Conservation (phyloP, 2,329 filamentous ascomycete genomes). For the Cadophora malorum region DNA sequence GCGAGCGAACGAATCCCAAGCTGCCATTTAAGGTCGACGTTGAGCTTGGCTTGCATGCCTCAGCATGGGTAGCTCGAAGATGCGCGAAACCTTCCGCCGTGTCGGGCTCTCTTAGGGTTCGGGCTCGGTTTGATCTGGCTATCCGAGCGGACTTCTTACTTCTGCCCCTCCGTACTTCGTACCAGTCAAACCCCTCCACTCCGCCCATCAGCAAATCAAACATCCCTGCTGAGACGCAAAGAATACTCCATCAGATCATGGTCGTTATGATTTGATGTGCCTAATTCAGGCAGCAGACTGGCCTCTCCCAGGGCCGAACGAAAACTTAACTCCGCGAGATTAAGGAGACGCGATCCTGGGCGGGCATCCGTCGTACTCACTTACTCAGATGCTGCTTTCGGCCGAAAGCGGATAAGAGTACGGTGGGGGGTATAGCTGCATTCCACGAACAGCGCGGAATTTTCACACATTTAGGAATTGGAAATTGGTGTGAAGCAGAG, state of each 20-base stretch:
- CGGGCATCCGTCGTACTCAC: background rate
- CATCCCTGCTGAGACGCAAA: constrained; percentile 4
- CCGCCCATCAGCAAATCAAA: constrained; percentile 16
- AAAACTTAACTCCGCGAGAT: constrained; percentile 10
- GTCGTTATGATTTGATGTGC: background rate
- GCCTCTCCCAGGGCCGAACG: background rate
- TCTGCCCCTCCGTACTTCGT: constrained; percentile 5
- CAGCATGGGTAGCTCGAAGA: constrained; percentile 4
- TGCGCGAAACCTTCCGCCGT: background rate
- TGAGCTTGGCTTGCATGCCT: constrained; percentile 6
- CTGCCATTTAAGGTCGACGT: background rate
- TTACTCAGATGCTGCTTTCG: background rate
- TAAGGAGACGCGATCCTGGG: background rate
- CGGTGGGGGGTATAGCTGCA: background rate
- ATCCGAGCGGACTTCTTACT: constrained; percentile 16
- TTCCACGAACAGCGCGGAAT: constrained; percentile 1
- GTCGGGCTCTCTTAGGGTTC: constrained; percentile 13
- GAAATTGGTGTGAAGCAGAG: background rate
- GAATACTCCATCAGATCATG: background rate
- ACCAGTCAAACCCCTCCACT: background rate
- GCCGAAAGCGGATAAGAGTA: constrained; percentile 13
- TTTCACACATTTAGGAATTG: background rate
- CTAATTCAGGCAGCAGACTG: background rate
- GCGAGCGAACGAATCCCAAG: background rate
- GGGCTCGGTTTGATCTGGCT: constrained; percentile 10